Evolutionary conservation across 2,329 filamentous ascomycete species (phyloP).

Genomic region (Colletotrichum orchidophilum): DNA sequence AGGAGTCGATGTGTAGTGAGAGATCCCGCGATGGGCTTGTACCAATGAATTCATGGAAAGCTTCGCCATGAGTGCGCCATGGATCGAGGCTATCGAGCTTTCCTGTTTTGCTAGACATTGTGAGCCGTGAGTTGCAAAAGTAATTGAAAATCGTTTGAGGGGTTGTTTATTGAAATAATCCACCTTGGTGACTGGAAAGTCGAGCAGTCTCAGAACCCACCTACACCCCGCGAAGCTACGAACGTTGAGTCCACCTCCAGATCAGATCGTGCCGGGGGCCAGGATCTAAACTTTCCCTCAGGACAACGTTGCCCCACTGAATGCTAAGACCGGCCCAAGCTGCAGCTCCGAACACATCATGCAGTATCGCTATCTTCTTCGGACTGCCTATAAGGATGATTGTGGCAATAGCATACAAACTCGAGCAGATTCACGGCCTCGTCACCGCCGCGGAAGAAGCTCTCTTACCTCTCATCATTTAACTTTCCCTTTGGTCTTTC

Average conservation of each 20-base stretch:
- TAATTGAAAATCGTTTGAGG: background rate
- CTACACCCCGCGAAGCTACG: background rate
- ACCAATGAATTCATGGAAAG: background rate
- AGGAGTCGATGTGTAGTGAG: background rate
- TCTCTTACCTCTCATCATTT: constrained; percentile 72
- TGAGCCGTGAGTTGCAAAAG: background rate
- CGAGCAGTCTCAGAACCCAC: background rate
- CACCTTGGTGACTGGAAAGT: background rate
- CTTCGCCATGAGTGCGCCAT: background rate
- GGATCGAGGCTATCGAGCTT: background rate
- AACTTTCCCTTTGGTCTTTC: constrained; percentile 77
- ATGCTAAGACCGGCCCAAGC: too few relatives aligned
- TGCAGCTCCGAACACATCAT: background rate
- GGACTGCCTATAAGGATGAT: background rate
- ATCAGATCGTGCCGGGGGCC: constrained; percentile 4
- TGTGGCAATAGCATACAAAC: constrained; percentile 65
- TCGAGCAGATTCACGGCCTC: constrained; percentile 75
- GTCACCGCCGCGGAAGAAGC: constrained; percentile 74
- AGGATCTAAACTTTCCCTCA: background rate
- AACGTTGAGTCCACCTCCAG: background rate
- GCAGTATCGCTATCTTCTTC: background rate
- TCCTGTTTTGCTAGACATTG: background rate
- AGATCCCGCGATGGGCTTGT: background rate
- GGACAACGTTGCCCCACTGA: constrained; percentile 8
- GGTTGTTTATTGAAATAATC: background rate